Base-by-base conservation (phyloP, 345 rosid species). In the Corchorus capsularis region DNA sequence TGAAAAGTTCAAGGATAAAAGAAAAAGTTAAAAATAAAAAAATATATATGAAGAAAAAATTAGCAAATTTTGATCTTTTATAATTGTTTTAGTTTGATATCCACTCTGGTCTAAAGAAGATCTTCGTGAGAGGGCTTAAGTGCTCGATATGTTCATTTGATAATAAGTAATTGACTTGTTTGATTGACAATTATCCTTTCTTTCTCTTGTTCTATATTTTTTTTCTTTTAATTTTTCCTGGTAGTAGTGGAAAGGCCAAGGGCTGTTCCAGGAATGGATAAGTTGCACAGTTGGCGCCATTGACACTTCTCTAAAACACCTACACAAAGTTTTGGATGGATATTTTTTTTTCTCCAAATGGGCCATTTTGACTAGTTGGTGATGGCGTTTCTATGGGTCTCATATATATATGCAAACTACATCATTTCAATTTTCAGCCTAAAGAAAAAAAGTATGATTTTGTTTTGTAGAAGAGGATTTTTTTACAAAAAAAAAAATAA, bases 371-470 rank as follows among this genome's bases (percentile, higher is more conserved):
- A 69, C 78, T 52, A 47, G 68, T 63, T 72, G 22, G 67, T 73
- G 81, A 69, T 68, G 71, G 63, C 75, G 41, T 54, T 57, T 27
- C 5, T 73, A 37, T 27, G 74, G 73, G 75, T 68, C 79, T 79
- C 81, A 20, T 71, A 13, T 34, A 0, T 39, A 39, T 39, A 19
- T 46, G 32, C 8, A 45, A 45, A 45, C 47, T 27, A 72, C 27
- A 27, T 27, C 27, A 27, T 27, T 27, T 27, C 27, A 27, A 27
- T 3, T 81, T 78, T 78, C 75, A 78, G 76, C 73, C 41, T 63
- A 56, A 37, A 46, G 1, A 39, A 39, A 39, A 74, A 27, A 49
- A 55, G 50, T 61, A 8, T 57, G 27, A 68, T 8, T 27, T 17
- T 39, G 53, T 65, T 49, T 37, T 3, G 53, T 76, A 43, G 75